Base-by-base conservation (phyloP, 257 asterid species). In the Coffea eugenioides region DNA sequence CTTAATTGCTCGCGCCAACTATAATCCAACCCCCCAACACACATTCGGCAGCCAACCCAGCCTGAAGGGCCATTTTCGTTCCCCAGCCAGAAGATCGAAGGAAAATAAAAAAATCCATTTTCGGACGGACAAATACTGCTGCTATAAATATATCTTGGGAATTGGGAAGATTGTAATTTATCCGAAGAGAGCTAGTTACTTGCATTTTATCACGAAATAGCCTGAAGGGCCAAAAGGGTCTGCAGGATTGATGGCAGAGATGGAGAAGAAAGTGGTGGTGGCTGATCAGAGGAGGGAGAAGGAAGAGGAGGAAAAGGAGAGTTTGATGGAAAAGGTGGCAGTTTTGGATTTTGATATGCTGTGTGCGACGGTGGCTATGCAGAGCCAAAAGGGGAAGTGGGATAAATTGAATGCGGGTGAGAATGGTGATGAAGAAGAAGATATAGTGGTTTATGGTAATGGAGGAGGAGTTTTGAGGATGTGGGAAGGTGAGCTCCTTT, bases 401-500 rank as follows among this genome's bases (percentile, higher is more conserved):
- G 94, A 83, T 2, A 88, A 82, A 69, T 79, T 90, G 67, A 88
- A 90, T 78, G 83, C 49, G 15, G 89, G 77, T 59, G 75, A 69
- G 6, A 62, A 51, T 16, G 82, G 75, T 27, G 89, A 43, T 8
- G 82, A 81, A 20, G 89, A 84, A 54, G 89, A 84, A 10, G 89
- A 20, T 34, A 76, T 61, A 8, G 71, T 69, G 80, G 27, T 39
- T 69, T 67, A 79, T 81, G 81, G 85, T 34, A 68, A 84, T 34
- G 94, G 96, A 57, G 89, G 87, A 34, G 97, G 94, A 39, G 92
- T 86, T 70, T 85, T 92, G 54, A 88, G 99, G 88, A 91, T 95
- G 99, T 95, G 98, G 99, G 99, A 95, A 78, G 98, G 99, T 41
- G 97, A 90, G 82, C 90, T 95, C 73, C 75, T 95, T 46, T 76